Evolutionary conservation across 768 basidiomycete species (phyloP).

Genomic region (Lanmaoa rubissima): DNA sequence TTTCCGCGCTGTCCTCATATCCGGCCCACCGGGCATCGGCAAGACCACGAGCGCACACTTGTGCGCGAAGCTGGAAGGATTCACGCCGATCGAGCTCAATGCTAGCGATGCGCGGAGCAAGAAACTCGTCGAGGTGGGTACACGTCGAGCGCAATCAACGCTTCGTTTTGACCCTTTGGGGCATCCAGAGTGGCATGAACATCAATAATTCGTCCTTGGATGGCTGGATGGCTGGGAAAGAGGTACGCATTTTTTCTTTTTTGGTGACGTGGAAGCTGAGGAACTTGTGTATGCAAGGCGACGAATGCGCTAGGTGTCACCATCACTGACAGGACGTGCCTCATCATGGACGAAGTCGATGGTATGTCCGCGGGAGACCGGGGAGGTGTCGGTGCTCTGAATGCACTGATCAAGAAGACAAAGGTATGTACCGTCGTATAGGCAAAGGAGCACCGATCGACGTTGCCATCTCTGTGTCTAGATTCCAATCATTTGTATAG

Average conservation of each 20-base stretch:
- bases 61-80: slow-evolving; percentile 86
- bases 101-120: slow-evolving; percentile 96
- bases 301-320: slow-evolving; percentile 68
- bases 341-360: slow-evolving; percentile 99
- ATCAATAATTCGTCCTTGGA: slow-evolving; percentile 87
- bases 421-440: slow-evolving; percentile 47
- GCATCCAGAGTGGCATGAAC: slow-evolving; percentile 76
- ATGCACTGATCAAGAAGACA: slow-evolving; percentile 88
- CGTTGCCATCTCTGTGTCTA: slow-evolving; percentile 27
- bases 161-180: neutral
- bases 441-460: neutral
- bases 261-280: neutral
- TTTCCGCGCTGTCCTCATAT: slow-evolving; percentile 85
- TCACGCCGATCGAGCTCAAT: slow-evolving; percentile 92
- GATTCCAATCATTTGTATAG: slow-evolving; percentile 98
- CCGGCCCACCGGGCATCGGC: slow-evolving; percentile 94
- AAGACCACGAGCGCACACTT: slow-evolving; percentile 97
- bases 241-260: slow-evolving; percentile 42
- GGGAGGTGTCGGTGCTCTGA: slow-evolving; percentile 93
- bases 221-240: slow-evolving; percentile 68
- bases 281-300: slow-evolving; percentile 31
- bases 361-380: slow-evolving; percentile 98
- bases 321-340: slow-evolving; percentile 76
- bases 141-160: no score
- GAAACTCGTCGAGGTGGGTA: slow-evolving; percentile 84